Conservation (phyloP, 1,139 yeast species). For the Schizosaccharomyces versatilis region DNA sequence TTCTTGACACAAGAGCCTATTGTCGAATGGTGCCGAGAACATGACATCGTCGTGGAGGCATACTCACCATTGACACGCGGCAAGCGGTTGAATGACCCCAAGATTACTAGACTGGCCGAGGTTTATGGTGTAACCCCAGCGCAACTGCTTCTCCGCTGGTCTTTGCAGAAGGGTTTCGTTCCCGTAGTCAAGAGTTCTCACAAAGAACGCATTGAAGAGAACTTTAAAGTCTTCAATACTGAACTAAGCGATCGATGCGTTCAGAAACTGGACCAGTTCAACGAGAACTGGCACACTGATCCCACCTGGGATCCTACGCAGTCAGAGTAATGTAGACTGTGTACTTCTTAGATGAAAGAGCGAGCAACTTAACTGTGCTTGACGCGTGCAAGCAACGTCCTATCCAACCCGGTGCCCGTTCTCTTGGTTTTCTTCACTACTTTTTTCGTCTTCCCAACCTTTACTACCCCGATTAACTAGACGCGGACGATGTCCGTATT, state of each 20-base stretch:
- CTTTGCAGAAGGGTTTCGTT: slow-evolving; percentile 28
- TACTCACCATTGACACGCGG: slow-evolving; percentile 45
- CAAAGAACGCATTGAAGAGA: slow-evolving; percentile 35
- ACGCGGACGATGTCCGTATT: no score
- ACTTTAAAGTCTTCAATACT: slow-evolving; percentile 29
- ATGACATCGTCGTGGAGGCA: slow-evolving; percentile 37
- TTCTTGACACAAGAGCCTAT: slow-evolving; percentile 26
- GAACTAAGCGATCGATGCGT: not conserved
- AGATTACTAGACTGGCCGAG: slow-evolving; percentile 20
- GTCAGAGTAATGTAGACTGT: not conserved
- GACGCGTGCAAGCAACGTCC: no score
- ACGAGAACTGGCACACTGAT: not conserved
- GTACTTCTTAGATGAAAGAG: no score
- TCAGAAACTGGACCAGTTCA: not conserved
- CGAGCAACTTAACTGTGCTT: no score
- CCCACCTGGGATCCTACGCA: not conserved
- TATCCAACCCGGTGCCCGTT: no score
- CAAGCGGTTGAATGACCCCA: slow-evolving; percentile 30
- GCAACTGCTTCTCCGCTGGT: slow-evolving; percentile 28
- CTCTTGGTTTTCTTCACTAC: no score
- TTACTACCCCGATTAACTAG: no score
- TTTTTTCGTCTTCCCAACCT: no score
- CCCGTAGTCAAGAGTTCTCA: slow-evolving; percentile 55
- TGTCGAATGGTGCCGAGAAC: slow-evolving; percentile 29
- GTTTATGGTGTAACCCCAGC: slow-evolving; percentile 24